phyloP scores from a whole-genome alignment of 805 yeast genomes.

The Starmerella sirachaensis region DNA sequence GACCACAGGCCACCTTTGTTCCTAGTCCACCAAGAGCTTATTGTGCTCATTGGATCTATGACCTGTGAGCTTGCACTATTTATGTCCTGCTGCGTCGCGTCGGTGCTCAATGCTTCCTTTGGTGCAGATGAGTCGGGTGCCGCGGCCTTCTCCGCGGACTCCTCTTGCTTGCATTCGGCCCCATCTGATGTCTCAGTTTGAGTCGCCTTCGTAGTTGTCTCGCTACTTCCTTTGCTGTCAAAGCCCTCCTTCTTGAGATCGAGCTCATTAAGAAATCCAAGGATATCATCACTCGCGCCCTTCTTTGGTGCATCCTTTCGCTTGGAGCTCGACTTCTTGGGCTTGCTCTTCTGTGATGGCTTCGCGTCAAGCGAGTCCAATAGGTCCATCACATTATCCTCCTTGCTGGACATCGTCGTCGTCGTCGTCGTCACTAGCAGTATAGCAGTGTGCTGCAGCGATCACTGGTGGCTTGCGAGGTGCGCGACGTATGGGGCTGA shows the following conservation, averaged over 20 bases:
- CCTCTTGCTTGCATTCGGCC: not conserved
- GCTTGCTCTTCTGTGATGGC: slow-evolving; percentile 16
- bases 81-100: not conserved
- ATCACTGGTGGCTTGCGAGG: no score
- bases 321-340: slow-evolving; percentile 19
- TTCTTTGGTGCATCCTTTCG: slow-evolving; percentile 18
- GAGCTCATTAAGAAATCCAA: slow-evolving; percentile 34
- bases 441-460: no score
- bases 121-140: not conserved
- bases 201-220: not conserved
- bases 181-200: not conserved
- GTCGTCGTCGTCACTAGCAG: no score
- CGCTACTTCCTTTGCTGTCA: not conserved
- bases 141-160: slow-evolving; percentile 1
- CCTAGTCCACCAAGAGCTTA: slow-evolving; percentile 30
- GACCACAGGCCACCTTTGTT: slow-evolving; percentile 33
- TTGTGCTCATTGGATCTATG: slow-evolving; percentile 26
- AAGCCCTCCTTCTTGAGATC: slow-evolving; percentile 5
- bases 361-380: slow-evolving; percentile 30
- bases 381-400: slow-evolving; percentile 32
- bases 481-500: no score
- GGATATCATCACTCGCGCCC: slow-evolving; percentile 31
- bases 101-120: not conserved
- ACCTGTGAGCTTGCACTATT: slow-evolving; percentile 1
- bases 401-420: no score